Percentiles rank a stretch among this genome's conserved stretches.
Evolutionary conservation across 345 rosid genomes (phyloP).

Genomic region (Punica granatum): DNA sequence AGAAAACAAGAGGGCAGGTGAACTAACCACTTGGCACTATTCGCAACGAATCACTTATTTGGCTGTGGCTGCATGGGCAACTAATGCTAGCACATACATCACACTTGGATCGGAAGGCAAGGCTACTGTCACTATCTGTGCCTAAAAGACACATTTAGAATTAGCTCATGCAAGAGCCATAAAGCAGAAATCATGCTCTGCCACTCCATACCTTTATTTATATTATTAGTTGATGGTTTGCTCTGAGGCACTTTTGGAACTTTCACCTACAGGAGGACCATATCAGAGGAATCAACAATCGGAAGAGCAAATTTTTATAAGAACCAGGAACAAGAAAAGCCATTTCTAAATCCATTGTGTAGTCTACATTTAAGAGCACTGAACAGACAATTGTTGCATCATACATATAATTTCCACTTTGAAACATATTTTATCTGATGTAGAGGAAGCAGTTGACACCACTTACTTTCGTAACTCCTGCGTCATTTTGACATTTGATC

Average conservation of each 20-base stretch:
- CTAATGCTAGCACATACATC: constrained; percentile 25
- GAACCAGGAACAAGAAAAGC: neutral
- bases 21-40: constrained; percentile 32
- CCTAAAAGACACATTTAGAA: constrained; percentile 22
- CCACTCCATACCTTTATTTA: constrained; percentile 52
- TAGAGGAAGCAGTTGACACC: neutral
- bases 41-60: constrained; percentile 23
- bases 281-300: neutral
- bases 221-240: constrained; percentile 19
- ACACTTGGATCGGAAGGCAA: constrained; percentile 33
- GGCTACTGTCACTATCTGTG: constrained; percentile 19
- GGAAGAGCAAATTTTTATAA: neutral
- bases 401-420: neutral
- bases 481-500: constrained; percentile 17
- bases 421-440: neutral
- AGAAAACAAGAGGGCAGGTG: neutral
- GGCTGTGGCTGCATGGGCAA: constrained; percentile 30
- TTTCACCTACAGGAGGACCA: constrained; percentile 26
- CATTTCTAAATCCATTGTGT: neutral
- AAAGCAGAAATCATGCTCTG: constrained; percentile 30
- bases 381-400: neutral
- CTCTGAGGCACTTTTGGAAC: constrained; percentile 24
- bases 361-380: neutral
- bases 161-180: constrained; percentile 23
- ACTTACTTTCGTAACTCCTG: constrained; percentile 32